These are phyloP conservation scores for Moniliella sp. DNA, from an alignment of 1,284 basidiomycete species.

Conservation along the genomic window DNA sequence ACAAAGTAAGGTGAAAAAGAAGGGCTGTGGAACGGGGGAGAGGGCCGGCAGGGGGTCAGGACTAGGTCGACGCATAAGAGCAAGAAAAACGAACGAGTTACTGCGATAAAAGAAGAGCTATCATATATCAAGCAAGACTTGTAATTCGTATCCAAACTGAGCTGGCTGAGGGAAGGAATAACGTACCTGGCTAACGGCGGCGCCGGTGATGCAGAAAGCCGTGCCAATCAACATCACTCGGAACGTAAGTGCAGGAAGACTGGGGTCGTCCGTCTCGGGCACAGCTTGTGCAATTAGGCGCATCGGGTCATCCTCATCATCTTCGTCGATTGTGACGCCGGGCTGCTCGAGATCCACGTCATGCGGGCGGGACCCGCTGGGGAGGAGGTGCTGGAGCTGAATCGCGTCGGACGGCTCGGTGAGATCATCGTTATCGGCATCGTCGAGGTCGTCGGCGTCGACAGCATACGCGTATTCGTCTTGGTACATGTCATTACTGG, in stretches of 20 bases:
- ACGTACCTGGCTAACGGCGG: conserved; percentile 35
- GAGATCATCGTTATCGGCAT: too few species aligned
- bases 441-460: too few species aligned
- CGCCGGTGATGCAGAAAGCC: conserved; percentile 40
- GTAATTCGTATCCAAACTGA: too few species aligned
- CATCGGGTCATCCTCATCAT: conserved; percentile 20
- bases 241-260: conserved; percentile 39
- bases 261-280: conserved; percentile 40
- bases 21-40: conserved; percentile 23
- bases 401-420: too few species aligned
- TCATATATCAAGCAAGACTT: too few species aligned
- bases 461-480: too few species aligned
- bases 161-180: neutral
- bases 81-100: conserved; percentile 6
- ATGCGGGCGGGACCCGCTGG: too few species aligned
- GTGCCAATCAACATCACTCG: conserved; percentile 39
- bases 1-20: conserved; percentile 41
- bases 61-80: neutral
- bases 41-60: neutral
- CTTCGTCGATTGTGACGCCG: too few species aligned
- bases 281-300: conserved; percentile 34
- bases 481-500: too few species aligned
- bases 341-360: too few species aligned
- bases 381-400: too few species aligned
- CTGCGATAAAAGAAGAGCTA: conserved; percentile 14